Conservation (phyloP, 1,284 basidiomycete genomes). For the Trichosporon asahii region DNA sequence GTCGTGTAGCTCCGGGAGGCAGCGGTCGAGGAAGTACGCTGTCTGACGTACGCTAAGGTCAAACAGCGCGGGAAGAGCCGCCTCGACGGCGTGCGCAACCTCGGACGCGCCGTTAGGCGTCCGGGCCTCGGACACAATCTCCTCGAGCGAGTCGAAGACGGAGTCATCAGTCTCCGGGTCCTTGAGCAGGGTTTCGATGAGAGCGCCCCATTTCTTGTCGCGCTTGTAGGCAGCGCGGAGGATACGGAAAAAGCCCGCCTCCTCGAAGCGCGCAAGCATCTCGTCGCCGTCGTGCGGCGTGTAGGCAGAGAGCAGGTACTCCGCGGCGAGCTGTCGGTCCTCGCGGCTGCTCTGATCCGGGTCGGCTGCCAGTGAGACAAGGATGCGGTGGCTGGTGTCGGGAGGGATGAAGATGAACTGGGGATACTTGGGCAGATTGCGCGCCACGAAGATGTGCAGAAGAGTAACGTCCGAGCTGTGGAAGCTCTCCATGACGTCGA, state of each 20-base stretch:
- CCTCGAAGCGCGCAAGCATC: constrained; percentile 68
- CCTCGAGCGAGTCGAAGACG: constrained; percentile 64
- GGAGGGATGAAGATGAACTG: constrained; percentile 76
- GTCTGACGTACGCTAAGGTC: constrained; percentile 63
- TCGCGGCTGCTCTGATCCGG: constrained; percentile 71
- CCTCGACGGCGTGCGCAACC: constrained; percentile 57
- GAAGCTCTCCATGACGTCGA: constrained; percentile 64
- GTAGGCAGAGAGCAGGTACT: constrained; percentile 91
- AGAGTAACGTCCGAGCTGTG: constrained; percentile 69
- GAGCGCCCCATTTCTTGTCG: constrained; percentile 69
- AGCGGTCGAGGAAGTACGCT: constrained; percentile 69
- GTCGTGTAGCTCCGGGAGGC: constrained; percentile 64
- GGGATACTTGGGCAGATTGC: constrained; percentile 94
- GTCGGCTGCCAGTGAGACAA: constrained; percentile 73
- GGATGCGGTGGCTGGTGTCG: constrained; percentile 67
- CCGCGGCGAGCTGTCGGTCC: constrained; percentile 90
- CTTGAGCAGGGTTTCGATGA: constrained; percentile 70
- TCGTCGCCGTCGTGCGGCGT: constrained; percentile 72
- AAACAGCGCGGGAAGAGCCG: constrained; percentile 65
- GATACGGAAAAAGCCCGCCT: constrained; percentile 86
- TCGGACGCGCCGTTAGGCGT: constrained; percentile 44
- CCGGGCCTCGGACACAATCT: constrained; percentile 54
- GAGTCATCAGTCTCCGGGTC: constrained; percentile 65
- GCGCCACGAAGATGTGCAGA: constrained; percentile 90
- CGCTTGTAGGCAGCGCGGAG: constrained; percentile 73